These are phyloP conservation scores for Acacia melanoxylon DNA, from an alignment of 306 rosid genomes.

Conservation along the genomic window DNA sequence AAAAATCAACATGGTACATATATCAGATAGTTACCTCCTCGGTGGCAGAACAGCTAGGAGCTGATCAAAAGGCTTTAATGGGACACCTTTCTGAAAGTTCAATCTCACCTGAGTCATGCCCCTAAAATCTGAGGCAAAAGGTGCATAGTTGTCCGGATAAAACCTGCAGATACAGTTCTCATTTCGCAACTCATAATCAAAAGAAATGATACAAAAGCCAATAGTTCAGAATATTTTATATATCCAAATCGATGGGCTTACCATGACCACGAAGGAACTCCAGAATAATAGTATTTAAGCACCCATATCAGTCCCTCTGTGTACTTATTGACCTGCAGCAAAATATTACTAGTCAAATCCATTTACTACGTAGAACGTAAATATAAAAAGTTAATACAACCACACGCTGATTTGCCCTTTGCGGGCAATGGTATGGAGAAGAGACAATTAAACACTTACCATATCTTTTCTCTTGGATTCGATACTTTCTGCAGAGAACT, in stretches of 20 bases:
- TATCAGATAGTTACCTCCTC: conserved; percentile 34
- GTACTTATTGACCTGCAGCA: conserved; percentile 49
- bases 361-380: background rate
- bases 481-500: conserved; percentile 46
- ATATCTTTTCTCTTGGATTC: conserved; percentile 45
- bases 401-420: too few relatives aligned
- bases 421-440: background rate
- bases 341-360: background rate
- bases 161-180: conserved; percentile 37
- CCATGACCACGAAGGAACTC: conserved; percentile 68
- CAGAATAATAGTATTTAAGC: conserved; percentile 54
- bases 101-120: conserved; percentile 48
- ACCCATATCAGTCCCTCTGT: conserved; percentile 65
- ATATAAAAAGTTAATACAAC: background rate
- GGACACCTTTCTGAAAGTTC: conserved; percentile 28
- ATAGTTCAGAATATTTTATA: background rate
- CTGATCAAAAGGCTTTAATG: conserved; percentile 56
- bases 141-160: conserved; percentile 55
- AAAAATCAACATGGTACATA: background rate
- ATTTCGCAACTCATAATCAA: background rate
- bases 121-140: conserved; percentile 57
- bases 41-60: conserved; percentile 58
- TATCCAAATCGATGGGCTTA: background rate
- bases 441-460: conserved; percentile 32
- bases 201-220: background rate